Percentiles rank a stretch among this genome's conserved stretches.
These are phyloP conservation scores for Tetrapisispora pingtungensis DNA, from an alignment of 805 yeast genomes.

Conservation along the genomic window DNA sequence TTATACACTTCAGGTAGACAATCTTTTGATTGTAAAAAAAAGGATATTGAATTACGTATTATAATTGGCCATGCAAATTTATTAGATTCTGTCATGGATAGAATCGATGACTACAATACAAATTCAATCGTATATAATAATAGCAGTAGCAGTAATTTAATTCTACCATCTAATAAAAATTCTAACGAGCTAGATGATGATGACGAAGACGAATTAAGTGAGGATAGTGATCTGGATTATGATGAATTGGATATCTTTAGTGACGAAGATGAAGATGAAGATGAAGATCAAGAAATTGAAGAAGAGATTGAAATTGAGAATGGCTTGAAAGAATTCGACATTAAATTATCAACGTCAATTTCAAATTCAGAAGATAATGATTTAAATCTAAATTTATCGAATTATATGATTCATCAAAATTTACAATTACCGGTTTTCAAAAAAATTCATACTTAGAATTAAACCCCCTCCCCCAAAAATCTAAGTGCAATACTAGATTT, in stretches of 20 bases:
- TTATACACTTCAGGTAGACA: conserved; percentile 12
- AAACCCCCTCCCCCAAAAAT: too few species aligned
- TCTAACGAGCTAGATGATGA: conserved; percentile 2
- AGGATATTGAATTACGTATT: conserved; percentile 20
- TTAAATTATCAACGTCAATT: neutral
- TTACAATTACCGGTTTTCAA: conserved; percentile 1
- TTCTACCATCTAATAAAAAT: neutral
- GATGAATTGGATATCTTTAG: conserved; percentile 1
- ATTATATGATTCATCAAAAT: neutral
- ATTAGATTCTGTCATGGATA: conserved; percentile 21
- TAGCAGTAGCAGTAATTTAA: too few species aligned
- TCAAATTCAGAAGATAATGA: conserved; percentile 1
- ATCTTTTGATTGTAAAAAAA: conserved; percentile 4
- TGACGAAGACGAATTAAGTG: neutral
- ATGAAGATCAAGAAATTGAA: neutral
- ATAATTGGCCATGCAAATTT: conserved; percentile 29
- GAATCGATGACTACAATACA: conserved; percentile 5
- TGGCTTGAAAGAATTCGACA: neutral
- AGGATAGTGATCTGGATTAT: conserved; percentile 1
- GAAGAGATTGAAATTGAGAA: too few species aligned
- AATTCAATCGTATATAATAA: neutral
- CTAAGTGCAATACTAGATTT: too few species aligned
- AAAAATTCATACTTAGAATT: neutral
- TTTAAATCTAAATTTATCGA: neutral
- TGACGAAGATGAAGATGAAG: conserved; percentile 1